A percentile compares a stretch with the other conserved stretches of the same genome.
Evolutionary conservation across 371 early-diverging fungal genomes (phyloP).

Genomic region (Apophysomyces sp.): DNA sequence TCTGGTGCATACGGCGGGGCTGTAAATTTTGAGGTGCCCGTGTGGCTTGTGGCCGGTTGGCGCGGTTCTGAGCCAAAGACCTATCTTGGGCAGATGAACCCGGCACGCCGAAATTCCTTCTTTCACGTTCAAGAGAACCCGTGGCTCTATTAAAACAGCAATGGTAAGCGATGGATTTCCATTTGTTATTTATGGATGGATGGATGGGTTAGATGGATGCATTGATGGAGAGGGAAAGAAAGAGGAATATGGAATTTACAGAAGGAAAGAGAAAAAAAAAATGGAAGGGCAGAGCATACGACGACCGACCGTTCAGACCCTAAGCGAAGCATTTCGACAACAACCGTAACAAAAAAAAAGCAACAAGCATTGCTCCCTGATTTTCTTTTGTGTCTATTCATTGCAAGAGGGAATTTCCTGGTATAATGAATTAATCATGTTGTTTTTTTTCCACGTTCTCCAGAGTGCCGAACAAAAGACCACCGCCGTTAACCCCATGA

Average conservation of each 20-base stretch:
- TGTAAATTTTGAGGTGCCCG: no score
- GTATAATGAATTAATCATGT: neutral
- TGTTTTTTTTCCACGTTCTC: constrained; percentile 23
- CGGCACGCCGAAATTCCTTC: neutral
- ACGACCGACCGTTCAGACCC: no score
- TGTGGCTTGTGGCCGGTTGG: neutral
- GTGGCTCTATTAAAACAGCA: constrained; percentile 1
- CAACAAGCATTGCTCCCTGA: no score
- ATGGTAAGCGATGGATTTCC: neutral
- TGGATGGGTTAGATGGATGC: neutral
- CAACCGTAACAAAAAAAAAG: no score
- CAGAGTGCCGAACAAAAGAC: constrained; percentile 68
- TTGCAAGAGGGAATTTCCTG: no score
- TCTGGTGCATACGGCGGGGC: no score
- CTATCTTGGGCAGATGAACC: neutral
- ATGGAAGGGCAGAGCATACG: no score
- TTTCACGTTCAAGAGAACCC: constrained; percentile 4
- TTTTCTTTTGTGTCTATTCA: no score
- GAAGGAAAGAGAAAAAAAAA: neutral
- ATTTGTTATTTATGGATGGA: neutral
- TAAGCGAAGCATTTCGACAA: neutral
- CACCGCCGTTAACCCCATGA: constrained; percentile 85
- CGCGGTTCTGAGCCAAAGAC: no score
- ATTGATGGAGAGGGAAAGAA: neutral
- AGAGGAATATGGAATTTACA: neutral